Evolutionary conservation across 805 yeast genomes (phyloP), one percentile per base, ranked within the genome.

Genomic region (Blastobotrys muscicola): DNA sequence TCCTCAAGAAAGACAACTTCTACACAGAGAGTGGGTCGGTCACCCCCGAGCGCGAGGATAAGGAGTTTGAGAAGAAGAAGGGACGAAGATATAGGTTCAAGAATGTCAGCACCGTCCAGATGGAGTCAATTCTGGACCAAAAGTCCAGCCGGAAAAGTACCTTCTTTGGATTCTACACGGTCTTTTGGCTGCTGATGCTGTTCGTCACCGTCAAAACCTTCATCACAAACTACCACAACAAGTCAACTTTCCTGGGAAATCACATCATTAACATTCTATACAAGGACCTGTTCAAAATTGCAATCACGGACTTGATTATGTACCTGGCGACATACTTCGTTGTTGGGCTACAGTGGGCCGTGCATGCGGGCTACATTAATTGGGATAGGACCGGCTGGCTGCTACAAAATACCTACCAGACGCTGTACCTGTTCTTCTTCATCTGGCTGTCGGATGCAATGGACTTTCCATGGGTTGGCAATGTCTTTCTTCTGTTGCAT

Each of bases 401-500:
- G 3, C 38, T 85, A 2, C 83, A 82, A 53, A 66, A 75, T 7
- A 29, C 74, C 38, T 76, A 65, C 55, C 94, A 87, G 56, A 41
- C 77, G 4, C 45, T 50, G 0, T 82, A 72, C 54, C 57, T 85
- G 8, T 43, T 62, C 8, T 70, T 73, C 44, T 83, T 76, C 66
- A 57, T 80, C 36, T 62, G 67, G 50, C 68, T 76, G 55, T 76
- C 92, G 3, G 76, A 80, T 36, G 58, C 58, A 39, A 61, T 67
- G 58, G 66, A 71, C 34, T 83, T 74, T 54, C 86, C 94, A 9
- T 92, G 98, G 98, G 83, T 89, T 40, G 95, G 86, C 1, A 79
- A 80, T 56, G 89, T 89, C 36, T 92, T 85, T 55, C 64, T 92
- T 49, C 74, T 85, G 47, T 67, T 92, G 41, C 98, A 92, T 59